phyloP scores from a whole-genome alignment of 164 flowering plant genomes.

The Brasenia schreberi region DNA sequence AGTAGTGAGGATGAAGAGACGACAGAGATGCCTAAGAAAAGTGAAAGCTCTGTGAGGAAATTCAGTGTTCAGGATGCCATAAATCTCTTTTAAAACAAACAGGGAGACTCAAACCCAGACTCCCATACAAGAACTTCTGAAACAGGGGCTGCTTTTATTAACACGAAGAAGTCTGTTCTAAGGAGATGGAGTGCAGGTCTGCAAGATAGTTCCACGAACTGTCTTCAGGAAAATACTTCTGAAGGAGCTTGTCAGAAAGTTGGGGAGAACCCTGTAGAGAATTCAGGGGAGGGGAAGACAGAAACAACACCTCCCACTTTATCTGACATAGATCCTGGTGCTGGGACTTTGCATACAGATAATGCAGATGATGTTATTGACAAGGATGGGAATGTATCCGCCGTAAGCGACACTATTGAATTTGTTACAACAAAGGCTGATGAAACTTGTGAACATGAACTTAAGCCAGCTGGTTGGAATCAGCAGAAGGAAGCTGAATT shows the following conservation, averaged over 20 bases:
- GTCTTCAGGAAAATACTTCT: constrained; percentile 19
- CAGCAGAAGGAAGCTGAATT: constrained; percentile 70
- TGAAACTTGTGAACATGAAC: constrained; percentile 18
- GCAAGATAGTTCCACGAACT: constrained; percentile 35
- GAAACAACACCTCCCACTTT: constrained; percentile 8
- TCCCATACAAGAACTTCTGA: constrained; percentile 30
- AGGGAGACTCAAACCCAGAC: constrained; percentile 43
- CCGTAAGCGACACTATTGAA: neutral
- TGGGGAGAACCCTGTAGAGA: neutral
- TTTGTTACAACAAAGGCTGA: constrained; percentile 10
- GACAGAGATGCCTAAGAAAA: constrained; percentile 24
- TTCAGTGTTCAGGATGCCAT: constrained; percentile 89
- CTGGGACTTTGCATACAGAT: neutral
- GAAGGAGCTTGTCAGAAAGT: constrained; percentile 11
- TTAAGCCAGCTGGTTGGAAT: constrained; percentile 55
- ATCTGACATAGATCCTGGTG: neutral
- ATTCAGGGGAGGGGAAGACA: constrained; percentile 15
- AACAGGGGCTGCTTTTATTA: constrained; percentile 8
- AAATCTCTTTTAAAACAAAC: constrained; percentile 78
- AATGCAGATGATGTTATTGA: constrained; percentile 14
- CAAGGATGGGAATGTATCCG: neutral
- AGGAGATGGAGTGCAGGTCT: constrained; percentile 87
- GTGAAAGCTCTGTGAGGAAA: constrained; percentile 37
- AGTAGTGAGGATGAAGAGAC: constrained; percentile 50
- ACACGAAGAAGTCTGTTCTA: constrained; percentile 49